A percentile compares a stretch with the other conserved stretches of the same genome.
These are phyloP conservation scores for Penstemon barbatus DNA, from an alignment of 257 asterid genomes.

Conservation along the genomic window DNA sequence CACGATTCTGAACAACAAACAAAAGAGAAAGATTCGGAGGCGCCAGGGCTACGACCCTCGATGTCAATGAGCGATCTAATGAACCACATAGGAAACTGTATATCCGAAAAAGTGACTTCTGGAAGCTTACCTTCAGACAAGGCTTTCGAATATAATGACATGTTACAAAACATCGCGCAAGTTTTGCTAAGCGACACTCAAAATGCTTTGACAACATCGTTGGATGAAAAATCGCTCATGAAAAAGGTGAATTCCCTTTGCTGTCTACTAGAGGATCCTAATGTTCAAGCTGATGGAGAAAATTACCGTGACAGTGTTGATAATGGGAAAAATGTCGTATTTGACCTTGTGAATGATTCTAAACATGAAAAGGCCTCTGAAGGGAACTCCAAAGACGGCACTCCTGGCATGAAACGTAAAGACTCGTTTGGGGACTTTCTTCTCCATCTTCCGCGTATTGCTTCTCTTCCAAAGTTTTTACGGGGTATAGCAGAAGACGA, in stretches of 20 bases:
- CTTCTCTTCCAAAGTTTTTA: constrained; percentile 54
- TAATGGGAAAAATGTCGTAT: constrained; percentile 28
- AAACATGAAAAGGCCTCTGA: constrained; percentile 28
- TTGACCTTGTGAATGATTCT: constrained; percentile 26
- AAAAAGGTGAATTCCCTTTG: constrained; percentile 76
- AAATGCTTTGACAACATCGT: constrained; percentile 30
- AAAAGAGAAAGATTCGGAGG: constrained; percentile 34
- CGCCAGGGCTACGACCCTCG: constrained; percentile 47
- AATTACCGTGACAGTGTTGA: constrained; percentile 27
- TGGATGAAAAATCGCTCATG: constrained; percentile 83
- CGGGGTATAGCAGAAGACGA: constrained; percentile 54
- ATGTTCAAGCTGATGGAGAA: constrained; percentile 36
- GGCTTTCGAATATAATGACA: constrained; percentile 62
- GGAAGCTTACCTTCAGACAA: constrained; percentile 53
- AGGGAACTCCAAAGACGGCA: constrained; percentile 30
- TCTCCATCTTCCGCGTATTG: constrained; percentile 65
- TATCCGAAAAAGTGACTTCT: constrained; percentile 59
- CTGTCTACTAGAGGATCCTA: constrained; percentile 60
- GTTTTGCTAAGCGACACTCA: constrained; percentile 56
- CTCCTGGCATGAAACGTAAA: constrained; percentile 43
- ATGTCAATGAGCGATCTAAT: constrained; percentile 71
- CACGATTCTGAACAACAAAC: constrained; percentile 31
- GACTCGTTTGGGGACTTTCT: constrained; percentile 72
- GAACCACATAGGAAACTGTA: constrained; percentile 57
- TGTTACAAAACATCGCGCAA: constrained; percentile 55